These are phyloP conservation scores for Lentinula aciculospora DNA, from an alignment of 768 basidiomycete species.

Conservation along the genomic window DNA sequence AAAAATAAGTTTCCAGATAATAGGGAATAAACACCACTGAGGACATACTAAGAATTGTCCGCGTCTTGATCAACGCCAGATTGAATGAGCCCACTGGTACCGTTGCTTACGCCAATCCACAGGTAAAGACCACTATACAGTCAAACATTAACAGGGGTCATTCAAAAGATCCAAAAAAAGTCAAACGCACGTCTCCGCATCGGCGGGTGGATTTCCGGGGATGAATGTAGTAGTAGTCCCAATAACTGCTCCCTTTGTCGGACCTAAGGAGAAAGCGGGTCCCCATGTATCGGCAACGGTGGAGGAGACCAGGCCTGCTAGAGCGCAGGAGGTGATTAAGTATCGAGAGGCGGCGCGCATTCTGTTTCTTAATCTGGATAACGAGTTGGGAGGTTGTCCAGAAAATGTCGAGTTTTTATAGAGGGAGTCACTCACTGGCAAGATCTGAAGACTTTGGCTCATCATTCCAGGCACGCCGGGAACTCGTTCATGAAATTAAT, in stretches of 20 bases:
- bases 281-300: neutral
- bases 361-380: neutral
- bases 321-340: neutral
- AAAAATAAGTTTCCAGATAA: neutral
- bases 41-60: neutral
- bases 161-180: neutral
- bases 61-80: conserved; percentile 5
- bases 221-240: conserved; percentile 2
- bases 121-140: conserved; percentile 5
- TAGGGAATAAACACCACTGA: neutral
- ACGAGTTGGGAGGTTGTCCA: neutral
- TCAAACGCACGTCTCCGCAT: neutral
- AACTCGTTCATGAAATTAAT: too few species aligned
- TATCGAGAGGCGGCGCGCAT: neutral
- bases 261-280: conserved; percentile 5
- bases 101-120: conserved; percentile 9
- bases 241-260: conserved; percentile 2
- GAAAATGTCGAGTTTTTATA: neutral
- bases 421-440: too few species aligned
- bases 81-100: conserved; percentile 11
- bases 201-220: conserved; percentile 4
- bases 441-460: too few species aligned
- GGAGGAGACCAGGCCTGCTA: neutral
- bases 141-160: neutral
- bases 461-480: too few species aligned